Evolutionary conservation across 1,139 yeast species (phyloP).

Genomic region (Scheffersomyces lignicola): DNA sequence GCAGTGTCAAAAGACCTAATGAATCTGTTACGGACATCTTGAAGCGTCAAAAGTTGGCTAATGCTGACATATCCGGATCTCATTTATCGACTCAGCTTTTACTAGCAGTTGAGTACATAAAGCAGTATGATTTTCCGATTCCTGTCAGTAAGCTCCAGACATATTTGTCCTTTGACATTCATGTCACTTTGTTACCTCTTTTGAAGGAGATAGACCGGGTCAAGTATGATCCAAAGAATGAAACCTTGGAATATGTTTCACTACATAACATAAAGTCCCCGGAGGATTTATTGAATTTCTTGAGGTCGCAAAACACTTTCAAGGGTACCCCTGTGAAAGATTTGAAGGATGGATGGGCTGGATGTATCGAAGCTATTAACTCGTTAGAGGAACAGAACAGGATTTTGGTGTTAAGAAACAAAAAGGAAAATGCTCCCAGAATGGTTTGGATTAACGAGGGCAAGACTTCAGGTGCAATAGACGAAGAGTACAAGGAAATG

Average conservation of each 20-base stretch:
- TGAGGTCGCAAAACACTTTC: slow-evolving; percentile 81
- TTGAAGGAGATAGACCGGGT: slow-evolving; percentile 76
- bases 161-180: slow-evolving; percentile 51
- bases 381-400: slow-evolving; percentile 75
- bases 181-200: slow-evolving; percentile 61
- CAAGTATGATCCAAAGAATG: slow-evolving; percentile 54
- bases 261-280: slow-evolving; percentile 83
- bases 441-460: slow-evolving; percentile 88
- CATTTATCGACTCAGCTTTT: slow-evolving; percentile 80
- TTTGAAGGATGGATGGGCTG: slow-evolving; percentile 94
- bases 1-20: slow-evolving; percentile 16
- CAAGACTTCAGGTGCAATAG: slow-evolving; percentile 71
- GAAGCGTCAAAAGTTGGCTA: slow-evolving; percentile 35
- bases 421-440: slow-evolving; percentile 89
- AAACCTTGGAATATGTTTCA: slow-evolving; percentile 83
- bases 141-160: slow-evolving; percentile 59
- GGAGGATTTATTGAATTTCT: slow-evolving; percentile 70
- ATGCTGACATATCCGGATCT: slow-evolving; percentile 39
- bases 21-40: slow-evolving; percentile 36
- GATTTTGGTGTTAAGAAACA: slow-evolving; percentile 80
- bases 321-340: slow-evolving; percentile 89
- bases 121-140: slow-evolving; percentile 67
- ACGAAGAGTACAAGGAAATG: slow-evolving; percentile 77
- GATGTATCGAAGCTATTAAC: slow-evolving; percentile 77
- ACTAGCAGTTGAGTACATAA: slow-evolving; percentile 86